These are phyloP conservation scores for Murraya koenigii DNA, from an alignment of 345 rosid species.

Conservation along the genomic window DNA sequence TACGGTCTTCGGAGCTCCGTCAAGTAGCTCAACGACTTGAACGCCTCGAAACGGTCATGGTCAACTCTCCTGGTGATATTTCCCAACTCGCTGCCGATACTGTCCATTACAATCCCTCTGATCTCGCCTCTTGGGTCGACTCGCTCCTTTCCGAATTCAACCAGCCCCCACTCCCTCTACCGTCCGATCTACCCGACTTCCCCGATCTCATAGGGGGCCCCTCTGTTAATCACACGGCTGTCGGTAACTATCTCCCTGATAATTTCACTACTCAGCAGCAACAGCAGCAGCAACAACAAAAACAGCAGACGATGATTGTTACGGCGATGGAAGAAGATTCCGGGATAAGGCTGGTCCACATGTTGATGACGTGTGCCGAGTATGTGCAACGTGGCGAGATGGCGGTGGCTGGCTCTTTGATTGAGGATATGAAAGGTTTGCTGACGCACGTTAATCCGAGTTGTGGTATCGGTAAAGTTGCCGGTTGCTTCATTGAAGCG, in stretches of 20 bases:
- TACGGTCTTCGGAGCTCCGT: slow-evolving; percentile 52
- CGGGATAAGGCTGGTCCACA: slow-evolving; percentile 72
- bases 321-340: slow-evolving; percentile 67
- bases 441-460: slow-evolving; percentile 45
- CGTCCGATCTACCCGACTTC: slow-evolving; percentile 31
- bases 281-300: background rate
- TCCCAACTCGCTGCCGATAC: slow-evolving; percentile 46
- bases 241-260: slow-evolving; percentile 20
- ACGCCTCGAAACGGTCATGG: slow-evolving; percentile 60
- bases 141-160: slow-evolving; percentile 54
- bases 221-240: slow-evolving; percentile 21
- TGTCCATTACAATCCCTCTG: slow-evolving; percentile 58
- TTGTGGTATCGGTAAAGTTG: slow-evolving; percentile 77
- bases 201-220: slow-evolving; percentile 14
- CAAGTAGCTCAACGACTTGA: slow-evolving; percentile 64
- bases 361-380: slow-evolving; percentile 73
- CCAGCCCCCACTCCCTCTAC: slow-evolving; percentile 29
- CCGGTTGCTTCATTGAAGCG: slow-evolving; percentile 70
- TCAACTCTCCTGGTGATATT: slow-evolving; percentile 42
- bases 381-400: slow-evolving; percentile 65
- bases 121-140: slow-evolving; percentile 65
- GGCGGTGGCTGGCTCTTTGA: slow-evolving; percentile 50
- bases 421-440: slow-evolving; percentile 56
- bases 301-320: slow-evolving; percentile 30
- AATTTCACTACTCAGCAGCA: background rate